These are phyloP conservation scores for Pythium pectinolyticum DNA, from an alignment of 352 stramenopile genomes.

Conservation along the genomic window DNA sequence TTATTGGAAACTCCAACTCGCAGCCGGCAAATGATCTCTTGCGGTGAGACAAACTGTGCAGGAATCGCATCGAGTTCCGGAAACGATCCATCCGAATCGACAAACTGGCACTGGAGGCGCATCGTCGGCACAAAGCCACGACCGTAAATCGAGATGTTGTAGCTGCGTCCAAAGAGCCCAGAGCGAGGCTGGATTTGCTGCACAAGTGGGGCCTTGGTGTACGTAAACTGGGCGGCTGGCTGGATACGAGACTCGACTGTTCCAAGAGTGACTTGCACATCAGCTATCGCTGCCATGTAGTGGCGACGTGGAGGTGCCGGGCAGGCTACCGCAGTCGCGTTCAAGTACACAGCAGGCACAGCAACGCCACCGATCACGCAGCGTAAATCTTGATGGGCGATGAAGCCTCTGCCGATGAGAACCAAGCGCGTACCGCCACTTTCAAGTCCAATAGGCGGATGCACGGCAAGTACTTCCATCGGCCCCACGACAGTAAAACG, in stretches of 20 bases:
- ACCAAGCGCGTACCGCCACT: slow-evolving; percentile 13
- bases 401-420: slow-evolving; percentile 22
- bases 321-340: slow-evolving; percentile 18
- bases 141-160: slow-evolving; percentile 15
- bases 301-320: slow-evolving; percentile 10
- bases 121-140: slow-evolving; percentile 9
- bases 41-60: slow-evolving; percentile 6
- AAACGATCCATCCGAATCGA: neutral
- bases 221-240: slow-evolving; percentile 11
- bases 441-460: slow-evolving; percentile 12
- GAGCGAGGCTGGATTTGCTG: slow-evolving; percentile 2
- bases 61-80: neutral
- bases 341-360: slow-evolving; percentile 22
- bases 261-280: slow-evolving; percentile 8
- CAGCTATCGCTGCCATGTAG: slow-evolving; percentile 3
- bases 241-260: neutral
- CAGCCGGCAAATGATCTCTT: slow-evolving; percentile 2
- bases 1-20: slow-evolving; percentile 1
- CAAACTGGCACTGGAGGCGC: slow-evolving; percentile 15
- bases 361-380: slow-evolving; percentile 18
- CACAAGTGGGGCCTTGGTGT: slow-evolving; percentile 10
- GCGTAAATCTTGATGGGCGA: slow-evolving; percentile 17
- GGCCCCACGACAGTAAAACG: slow-evolving; percentile 22
- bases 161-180: slow-evolving; percentile 2
- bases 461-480: neutral